These are phyloP conservation scores for Ceratobasidium sp. DNA, from an alignment of 1,284 basidiomycete species.

Conservation along the genomic window DNA sequence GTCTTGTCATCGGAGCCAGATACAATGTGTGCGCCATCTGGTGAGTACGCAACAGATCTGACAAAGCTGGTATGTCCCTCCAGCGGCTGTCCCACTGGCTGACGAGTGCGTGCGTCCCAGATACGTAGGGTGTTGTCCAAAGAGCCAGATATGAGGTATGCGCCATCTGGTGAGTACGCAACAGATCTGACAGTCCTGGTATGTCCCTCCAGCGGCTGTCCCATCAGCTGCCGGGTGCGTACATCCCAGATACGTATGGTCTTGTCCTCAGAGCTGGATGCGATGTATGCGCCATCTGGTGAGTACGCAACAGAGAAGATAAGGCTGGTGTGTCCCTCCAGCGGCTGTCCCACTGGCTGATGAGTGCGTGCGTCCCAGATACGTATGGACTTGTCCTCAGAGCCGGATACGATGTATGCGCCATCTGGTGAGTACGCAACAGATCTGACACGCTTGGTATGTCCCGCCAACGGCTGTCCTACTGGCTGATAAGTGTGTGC, in stretches of 20 bases:
- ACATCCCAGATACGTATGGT: not conserved
- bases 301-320: not conserved
- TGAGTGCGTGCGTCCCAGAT: conserved; percentile 8
- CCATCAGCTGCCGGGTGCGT: not conserved
- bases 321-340: not conserved
- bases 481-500: not conserved
- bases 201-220: too few relatives aligned
- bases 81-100: too few relatives aligned
- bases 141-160: too few relatives aligned
- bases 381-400: conserved; percentile 4
- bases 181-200: too few relatives aligned
- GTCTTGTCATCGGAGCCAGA: too few relatives aligned
- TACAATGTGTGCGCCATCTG: too few relatives aligned
- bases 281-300: too few relatives aligned
- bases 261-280: not conserved
- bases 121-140: too few relatives aligned
- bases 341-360: not conserved
- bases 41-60: too few relatives aligned
- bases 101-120: too few relatives aligned
- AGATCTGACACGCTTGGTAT: conserved; percentile 11
- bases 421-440: conserved; percentile 36
- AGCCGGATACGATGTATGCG: conserved; percentile 2
- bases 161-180: too few relatives aligned
- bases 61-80: too few relatives aligned
- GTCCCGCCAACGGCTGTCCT: conserved; percentile 10